phyloP scores from a whole-genome alignment of 352 stramenopile species.

The Pythium rhizo-oryzae region DNA sequence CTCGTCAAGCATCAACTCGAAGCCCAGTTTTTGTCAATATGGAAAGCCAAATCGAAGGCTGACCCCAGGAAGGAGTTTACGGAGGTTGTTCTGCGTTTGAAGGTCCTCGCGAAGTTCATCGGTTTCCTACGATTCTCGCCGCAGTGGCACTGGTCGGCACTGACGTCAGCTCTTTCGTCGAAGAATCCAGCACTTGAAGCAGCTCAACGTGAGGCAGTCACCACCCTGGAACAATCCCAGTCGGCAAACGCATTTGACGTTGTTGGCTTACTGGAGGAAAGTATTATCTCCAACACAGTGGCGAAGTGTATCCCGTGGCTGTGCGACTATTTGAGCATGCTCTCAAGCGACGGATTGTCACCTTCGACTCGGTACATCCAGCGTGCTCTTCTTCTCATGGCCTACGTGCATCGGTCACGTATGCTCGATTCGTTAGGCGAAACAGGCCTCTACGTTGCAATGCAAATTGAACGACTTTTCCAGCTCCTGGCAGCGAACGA shows the following conservation, averaged over 20 bases:
- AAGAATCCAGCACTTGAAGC: constrained; percentile 58
- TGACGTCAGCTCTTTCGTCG: constrained; percentile 30
- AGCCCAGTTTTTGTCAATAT: constrained; percentile 47
- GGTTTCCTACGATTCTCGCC: constrained; percentile 65
- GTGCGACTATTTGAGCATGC: constrained; percentile 66
- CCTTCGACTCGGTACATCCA: constrained; percentile 53
- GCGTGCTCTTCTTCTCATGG: constrained; percentile 45
- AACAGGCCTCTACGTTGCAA: constrained; percentile 51
- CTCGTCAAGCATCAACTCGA: constrained; percentile 63
- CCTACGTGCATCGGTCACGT: constrained; percentile 46
- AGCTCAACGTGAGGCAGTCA: constrained; percentile 51
- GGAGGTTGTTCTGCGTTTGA: constrained; percentile 56
- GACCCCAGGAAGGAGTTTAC: constrained; percentile 66
- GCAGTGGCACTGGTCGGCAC: constrained; percentile 54
- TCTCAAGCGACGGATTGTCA: constrained; percentile 55
- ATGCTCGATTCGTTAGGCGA: constrained; percentile 50
- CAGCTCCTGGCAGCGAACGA: constrained; percentile 41
- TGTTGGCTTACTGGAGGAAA: constrained; percentile 44
- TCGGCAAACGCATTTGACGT: constrained; percentile 44
- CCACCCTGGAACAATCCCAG: constrained; percentile 43
- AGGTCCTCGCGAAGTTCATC: constrained; percentile 72
- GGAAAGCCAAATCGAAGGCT: constrained; percentile 13
- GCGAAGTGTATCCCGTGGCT: constrained; percentile 71
- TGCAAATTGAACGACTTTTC: constrained; percentile 72
- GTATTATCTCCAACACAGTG: constrained; percentile 39